These are phyloP conservation scores for Kuraishia borneana DNA, from an alignment of 805 yeast genomes.

Conservation along the genomic window DNA sequence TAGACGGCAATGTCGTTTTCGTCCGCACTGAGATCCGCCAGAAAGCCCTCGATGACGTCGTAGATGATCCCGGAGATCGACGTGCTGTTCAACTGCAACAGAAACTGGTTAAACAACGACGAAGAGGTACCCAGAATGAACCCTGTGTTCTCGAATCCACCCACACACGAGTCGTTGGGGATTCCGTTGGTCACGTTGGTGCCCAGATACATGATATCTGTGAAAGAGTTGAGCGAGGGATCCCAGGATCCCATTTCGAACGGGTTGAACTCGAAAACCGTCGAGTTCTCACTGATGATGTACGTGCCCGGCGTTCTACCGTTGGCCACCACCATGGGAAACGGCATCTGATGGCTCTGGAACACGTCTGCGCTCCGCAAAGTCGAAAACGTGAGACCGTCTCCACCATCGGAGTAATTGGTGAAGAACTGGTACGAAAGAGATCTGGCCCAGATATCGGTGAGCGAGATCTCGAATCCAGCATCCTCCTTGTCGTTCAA, in stretches of 20 bases:
- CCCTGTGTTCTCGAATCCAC: constrained; percentile 74
- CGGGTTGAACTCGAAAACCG: constrained; percentile 54
- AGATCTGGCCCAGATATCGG: constrained; percentile 76
- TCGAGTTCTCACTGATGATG: constrained; percentile 53
- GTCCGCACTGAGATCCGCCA: constrained; percentile 27
- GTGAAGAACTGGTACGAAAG: constrained; percentile 66
- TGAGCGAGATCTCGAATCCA: constrained; percentile 55
- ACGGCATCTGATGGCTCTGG: constrained; percentile 54
- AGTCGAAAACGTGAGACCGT: constrained; percentile 46
- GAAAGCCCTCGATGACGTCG: constrained; percentile 31
- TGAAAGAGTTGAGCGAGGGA: constrained; percentile 53
- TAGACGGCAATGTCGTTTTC: constrained; percentile 63
- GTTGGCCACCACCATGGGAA: constrained; percentile 55
- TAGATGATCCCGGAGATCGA: constrained; percentile 34
- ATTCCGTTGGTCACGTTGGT: constrained; percentile 49
- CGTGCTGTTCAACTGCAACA: constrained; percentile 46
- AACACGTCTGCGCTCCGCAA: constrained; percentile 53
- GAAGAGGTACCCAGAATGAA: constrained; percentile 78
- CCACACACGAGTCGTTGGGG: constrained; percentile 42
- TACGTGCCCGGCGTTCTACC: constrained; percentile 54
- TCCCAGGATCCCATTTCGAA: constrained; percentile 86
- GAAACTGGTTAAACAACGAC: constrained; percentile 59
- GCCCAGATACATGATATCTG: constrained; percentile 61
- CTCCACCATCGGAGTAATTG: constrained; percentile 47
- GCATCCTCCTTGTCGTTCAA: constrained; percentile 43